Base-by-base conservation (phyloP, 257 asterid genomes). In the Capsicum rhomboideum region DNA sequence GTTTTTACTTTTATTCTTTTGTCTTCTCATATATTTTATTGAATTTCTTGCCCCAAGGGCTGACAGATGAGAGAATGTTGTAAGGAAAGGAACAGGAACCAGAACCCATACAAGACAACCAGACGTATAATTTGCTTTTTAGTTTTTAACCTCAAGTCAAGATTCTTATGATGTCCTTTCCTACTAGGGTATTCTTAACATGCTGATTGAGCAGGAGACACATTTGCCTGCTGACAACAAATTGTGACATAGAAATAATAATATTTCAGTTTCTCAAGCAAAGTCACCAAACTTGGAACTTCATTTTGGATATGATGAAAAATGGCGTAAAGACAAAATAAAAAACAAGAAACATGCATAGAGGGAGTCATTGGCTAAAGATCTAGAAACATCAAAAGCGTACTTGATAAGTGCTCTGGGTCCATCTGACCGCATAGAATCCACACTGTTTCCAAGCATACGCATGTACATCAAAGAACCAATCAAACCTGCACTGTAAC, bases 381-480 rank as follows among this genome's bases (percentile, higher is more conserved):
- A 71, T 42, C 28, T 8, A 0, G 28, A 42, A 75, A 26, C 23
- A 75, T 74, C 10, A 67, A 82, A 82, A 53, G 82, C 90, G 83
- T 94, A 96, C 99, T 96, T 93, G 89, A 93, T 61, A 55, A 96
- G 89, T 61, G 97, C 97, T 89, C 79, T 91, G 75, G 98, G 95
- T 91, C 98, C 99, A 83, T 91, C 98, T 40, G 97, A 96, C 94
- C n/a, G 80, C 78, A 96, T 89, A 78, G 97, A 87, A 87, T 96
- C 99, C 78, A 96, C 87, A 78, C 89, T 93, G 85, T 89, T 96
- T 34, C 99, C 98, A 44, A 96, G 99, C 99, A 96, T 94, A 84
- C 97, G 90, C 90, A 96, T 90, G 91, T 96, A 96, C 28, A 87
- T 97, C 89, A 96, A 87, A 40, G 98, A 87, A 86, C 99, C 99